These are phyloP conservation scores for Gleditsia sinensis DNA, from an alignment of 306 rosid genomes.

Conservation along the genomic window DNA sequence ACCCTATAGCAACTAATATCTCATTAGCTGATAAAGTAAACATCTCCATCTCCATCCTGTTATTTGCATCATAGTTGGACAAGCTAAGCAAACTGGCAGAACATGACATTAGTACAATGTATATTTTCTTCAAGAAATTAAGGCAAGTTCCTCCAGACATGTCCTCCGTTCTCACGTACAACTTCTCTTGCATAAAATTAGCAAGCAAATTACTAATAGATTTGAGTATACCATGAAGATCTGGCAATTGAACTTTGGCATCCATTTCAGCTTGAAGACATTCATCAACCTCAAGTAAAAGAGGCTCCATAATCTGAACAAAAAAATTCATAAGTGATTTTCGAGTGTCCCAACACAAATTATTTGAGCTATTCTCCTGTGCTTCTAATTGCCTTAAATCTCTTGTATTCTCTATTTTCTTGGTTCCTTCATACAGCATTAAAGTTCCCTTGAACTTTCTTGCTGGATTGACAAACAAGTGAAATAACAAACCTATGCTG, in stretches of 20 bases:
- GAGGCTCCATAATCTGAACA: slow-evolving; percentile 78
- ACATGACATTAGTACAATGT: slow-evolving; percentile 48
- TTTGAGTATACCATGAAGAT: slow-evolving; percentile 56
- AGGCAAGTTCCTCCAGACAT: slow-evolving; percentile 66
- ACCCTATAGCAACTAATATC: slow-evolving; percentile 60
- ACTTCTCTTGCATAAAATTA: slow-evolving; percentile 71
- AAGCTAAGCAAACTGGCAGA: slow-evolving; percentile 48
- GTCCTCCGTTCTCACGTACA: slow-evolving; percentile 86
- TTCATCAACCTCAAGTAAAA: slow-evolving; percentile 53
- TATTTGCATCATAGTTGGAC: slow-evolving; percentile 41
- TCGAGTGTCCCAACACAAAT: slow-evolving; percentile 55
- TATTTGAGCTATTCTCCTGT: slow-evolving; percentile 41
- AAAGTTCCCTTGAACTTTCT: slow-evolving; percentile 56
- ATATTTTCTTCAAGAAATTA: slow-evolving; percentile 73
- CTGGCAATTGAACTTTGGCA: slow-evolving; percentile 43
- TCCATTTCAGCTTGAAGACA: slow-evolving; percentile 38
- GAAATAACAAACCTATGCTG: slow-evolving; percentile 68
- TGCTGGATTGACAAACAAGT: slow-evolving; percentile 55
- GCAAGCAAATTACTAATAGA: slow-evolving; percentile 68
- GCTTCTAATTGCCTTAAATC: slow-evolving; percentile 40
- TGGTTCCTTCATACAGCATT: slow-evolving; percentile 39
- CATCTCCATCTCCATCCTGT: slow-evolving; percentile 35
- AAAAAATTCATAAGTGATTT: slow-evolving; percentile 71
- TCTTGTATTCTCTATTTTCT: slow-evolving; percentile 39
- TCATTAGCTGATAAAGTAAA: slow-evolving; percentile 52